Conservation (phyloP, 768 basidiomycete species). For the Lentinula aciculospora region DNA sequence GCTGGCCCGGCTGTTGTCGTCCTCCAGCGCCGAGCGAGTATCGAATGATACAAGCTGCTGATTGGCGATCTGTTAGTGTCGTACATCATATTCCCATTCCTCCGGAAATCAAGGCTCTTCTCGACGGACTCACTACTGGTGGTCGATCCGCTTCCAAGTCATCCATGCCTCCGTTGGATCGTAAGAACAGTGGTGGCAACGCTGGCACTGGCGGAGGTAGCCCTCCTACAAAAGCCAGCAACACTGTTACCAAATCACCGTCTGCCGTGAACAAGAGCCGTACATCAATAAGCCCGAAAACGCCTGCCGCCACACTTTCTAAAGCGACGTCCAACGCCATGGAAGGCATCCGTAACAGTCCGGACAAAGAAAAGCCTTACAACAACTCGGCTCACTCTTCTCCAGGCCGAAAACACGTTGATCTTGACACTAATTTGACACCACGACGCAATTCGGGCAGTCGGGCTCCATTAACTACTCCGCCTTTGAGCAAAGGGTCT, state of each 20-base stretch:
- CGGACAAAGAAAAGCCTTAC: conserved; percentile 34
- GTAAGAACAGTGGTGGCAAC: conserved; percentile 41
- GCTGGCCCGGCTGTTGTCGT: conserved; percentile 91
- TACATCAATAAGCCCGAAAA: conserved; percentile 48
- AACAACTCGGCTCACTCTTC: conserved; percentile 57
- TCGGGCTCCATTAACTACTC: conserved; percentile 37
- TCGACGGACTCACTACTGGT: conserved; percentile 46
- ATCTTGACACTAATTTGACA: conserved; percentile 43
- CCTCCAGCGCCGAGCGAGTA: conserved; percentile 57
- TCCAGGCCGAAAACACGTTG: conserved; percentile 53
- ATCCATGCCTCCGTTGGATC: conserved; percentile 30
- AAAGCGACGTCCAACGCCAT: conserved; percentile 28
- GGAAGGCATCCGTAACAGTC: conserved; percentile 22
- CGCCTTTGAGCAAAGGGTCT: conserved; percentile 19
- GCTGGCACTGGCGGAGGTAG: conserved; percentile 39
- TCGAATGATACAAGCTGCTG: conserved; percentile 59
- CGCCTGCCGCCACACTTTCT: conserved; percentile 30
- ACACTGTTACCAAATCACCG: conserved; percentile 24
- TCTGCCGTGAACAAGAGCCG: conserved; percentile 38
- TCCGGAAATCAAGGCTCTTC: conserved; percentile 58
- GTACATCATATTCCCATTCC: conserved; percentile 75
- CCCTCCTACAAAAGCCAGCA: conserved; percentile 32
- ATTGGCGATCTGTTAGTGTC: conserved; percentile 76
- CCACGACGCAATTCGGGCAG: conserved; percentile 41
- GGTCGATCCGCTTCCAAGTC: conserved; percentile 27